These are phyloP conservation scores for Agrocybe pediades DNA, from an alignment of 768 basidiomycete species.

Conservation along the genomic window DNA sequence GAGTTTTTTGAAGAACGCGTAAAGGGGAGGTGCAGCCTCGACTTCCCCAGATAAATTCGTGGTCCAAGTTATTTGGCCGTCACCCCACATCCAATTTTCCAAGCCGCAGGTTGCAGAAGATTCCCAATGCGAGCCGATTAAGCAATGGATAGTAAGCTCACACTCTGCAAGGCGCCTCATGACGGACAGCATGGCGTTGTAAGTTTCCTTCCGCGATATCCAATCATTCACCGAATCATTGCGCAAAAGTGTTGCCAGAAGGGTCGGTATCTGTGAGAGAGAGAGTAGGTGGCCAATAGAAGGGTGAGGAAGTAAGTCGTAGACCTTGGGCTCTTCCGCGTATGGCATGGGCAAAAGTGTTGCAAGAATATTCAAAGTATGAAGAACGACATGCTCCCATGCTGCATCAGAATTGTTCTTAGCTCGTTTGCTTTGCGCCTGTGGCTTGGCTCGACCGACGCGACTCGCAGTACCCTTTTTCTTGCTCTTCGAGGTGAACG, in stretches of 20 bases:
- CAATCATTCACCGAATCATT: slow-evolving; percentile 61
- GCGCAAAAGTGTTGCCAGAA: slow-evolving; percentile 46
- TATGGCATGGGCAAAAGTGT: slow-evolving; percentile 49
- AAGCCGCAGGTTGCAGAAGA: slow-evolving; percentile 40
- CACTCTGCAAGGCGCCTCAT: slow-evolving; percentile 51
- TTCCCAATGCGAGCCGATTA: slow-evolving; percentile 43
- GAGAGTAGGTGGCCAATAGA: slow-evolving; percentile 42
- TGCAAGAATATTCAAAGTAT: slow-evolving; percentile 39
- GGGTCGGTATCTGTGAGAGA: slow-evolving; percentile 47
- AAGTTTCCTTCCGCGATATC: slow-evolving; percentile 45
- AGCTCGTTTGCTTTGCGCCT: too few species aligned
- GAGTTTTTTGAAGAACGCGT: slow-evolving; percentile 55
- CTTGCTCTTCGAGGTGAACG: background rate
- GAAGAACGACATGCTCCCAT: slow-evolving; percentile 42
- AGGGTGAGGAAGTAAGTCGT: slow-evolving; percentile 52
- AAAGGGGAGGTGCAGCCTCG: slow-evolving; percentile 41
- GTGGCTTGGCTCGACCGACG: too few species aligned
- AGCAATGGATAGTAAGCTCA: slow-evolving; percentile 47
- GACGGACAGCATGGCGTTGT: slow-evolving; percentile 49
- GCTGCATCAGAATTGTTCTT: slow-evolving; percentile 6
- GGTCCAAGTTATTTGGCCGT: slow-evolving; percentile 44
- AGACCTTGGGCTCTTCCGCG: slow-evolving; percentile 39
- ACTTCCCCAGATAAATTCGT: slow-evolving; percentile 26
- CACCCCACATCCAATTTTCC: slow-evolving; percentile 49
- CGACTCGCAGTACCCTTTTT: too few species aligned